Base-by-base conservation (phyloP, 208 protist genomes). In the Sergeia podlipaevii region DNA sequence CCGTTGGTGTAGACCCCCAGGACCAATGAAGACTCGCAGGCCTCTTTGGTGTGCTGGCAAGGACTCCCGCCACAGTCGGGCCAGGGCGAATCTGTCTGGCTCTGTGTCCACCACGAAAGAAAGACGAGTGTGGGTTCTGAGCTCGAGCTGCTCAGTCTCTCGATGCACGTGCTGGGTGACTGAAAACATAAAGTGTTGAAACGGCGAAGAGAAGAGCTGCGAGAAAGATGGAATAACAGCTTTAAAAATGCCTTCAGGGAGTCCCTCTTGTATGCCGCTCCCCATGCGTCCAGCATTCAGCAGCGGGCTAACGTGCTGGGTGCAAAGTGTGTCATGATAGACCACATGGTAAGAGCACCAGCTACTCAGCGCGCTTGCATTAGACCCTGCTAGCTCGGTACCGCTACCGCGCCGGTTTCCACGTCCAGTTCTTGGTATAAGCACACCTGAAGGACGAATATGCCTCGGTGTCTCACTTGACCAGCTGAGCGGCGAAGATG, bases 311-410 rank as follows among this genome's bases (percentile, higher is more conserved):
- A 92, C 65, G 55, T 92, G 80, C 54, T 92, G 85, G 23, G 80
- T 89, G 50, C 85, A 92, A 6, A 92, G 49, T 1, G 78, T 80
- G 58, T 92, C 85, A 61, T 85, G 77, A 46, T 82, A 80, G 3
- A 82, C 75, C 4, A 78, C 39, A 55, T 92, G 85, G 56, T 80
- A 89, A 1, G 85, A 86, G 61, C 85, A 92, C 85, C 85, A 92
- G 18, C 36, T 21, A 15, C 48, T 44, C 28, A 70, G 63, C 8
- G 46, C 32, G n/a, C n/a, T n/a, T n/a, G n/a, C n/a, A n/a, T n/a
- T n/a, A n/a, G n/a, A n/a, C n/a, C n/a, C n/a, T n/a, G n/a, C n/a
- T n/a, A n/a, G n/a, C n/a, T n/a, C n/a, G n/a, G n/a, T n/a, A n/a
- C n/a, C n/a, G n/a, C n/a, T n/a, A n/a, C n/a, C n/a, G n/a, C n/a